A percentile compares a stretch with the other conserved stretches of the same genome.
These are phyloP conservation scores for Macadamia integrifolia DNA, from an alignment of 164 flowering plant genomes.

Conservation along the genomic window DNA sequence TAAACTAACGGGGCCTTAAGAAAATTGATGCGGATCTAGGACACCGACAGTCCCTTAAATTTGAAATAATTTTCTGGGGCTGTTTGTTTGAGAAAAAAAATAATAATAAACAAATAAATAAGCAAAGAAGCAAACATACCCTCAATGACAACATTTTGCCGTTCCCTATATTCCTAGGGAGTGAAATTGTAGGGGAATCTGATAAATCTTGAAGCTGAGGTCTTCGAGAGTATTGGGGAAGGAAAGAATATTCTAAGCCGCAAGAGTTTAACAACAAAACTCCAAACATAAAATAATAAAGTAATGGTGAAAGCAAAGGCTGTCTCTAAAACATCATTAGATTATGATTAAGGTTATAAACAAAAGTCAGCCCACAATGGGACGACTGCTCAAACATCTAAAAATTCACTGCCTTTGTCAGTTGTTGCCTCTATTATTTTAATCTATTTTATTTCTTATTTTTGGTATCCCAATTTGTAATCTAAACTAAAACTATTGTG, in stretches of 20 bases:
- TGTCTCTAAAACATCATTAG: constrained; percentile 47
- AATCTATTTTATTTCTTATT: constrained; percentile 1
- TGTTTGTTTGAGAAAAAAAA: constrained; percentile 9
- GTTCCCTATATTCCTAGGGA: constrained; percentile 35
- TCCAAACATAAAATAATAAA: constrained; percentile 52
- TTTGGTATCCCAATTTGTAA: not conserved
- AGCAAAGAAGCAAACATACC: constrained; percentile 66
- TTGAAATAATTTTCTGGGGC: constrained; percentile 4
- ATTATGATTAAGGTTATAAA: constrained; percentile 66
- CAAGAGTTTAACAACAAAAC: constrained; percentile 58
- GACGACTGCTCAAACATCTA: constrained; percentile 73
- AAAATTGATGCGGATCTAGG: not conserved
- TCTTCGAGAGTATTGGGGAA: constrained; percentile 34
- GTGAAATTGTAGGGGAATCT: constrained; percentile 22
- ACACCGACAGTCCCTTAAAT: constrained; percentile 4
- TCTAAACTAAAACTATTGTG: not conserved
- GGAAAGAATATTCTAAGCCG: constrained; percentile 77
- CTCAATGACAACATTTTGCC: constrained; percentile 74
- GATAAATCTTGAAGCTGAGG: constrained; percentile 46
- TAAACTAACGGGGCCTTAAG: not conserved
- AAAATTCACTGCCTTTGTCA: constrained; percentile 87
- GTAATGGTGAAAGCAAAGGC: constrained; percentile 34
- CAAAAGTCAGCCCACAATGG: constrained; percentile 92
- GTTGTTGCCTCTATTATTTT: constrained; percentile 37
- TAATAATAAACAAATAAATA: constrained; percentile 22